These are phyloP conservation scores for Apiotrichum porosum DNA, from an alignment of 1,284 basidiomycete genomes.

Conservation along the genomic window DNA sequence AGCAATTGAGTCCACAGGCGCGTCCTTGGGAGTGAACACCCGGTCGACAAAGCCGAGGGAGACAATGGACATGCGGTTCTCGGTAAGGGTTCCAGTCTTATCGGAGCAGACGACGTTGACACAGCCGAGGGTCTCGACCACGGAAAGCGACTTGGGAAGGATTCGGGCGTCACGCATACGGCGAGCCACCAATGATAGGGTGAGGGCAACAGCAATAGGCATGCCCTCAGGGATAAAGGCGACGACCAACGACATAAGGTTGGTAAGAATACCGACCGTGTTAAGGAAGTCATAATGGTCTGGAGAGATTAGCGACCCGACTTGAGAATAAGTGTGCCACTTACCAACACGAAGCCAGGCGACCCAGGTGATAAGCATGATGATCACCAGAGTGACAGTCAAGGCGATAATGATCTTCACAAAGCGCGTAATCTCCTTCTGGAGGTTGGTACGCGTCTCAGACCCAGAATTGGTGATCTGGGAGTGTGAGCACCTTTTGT, in stretches of 20 bases:
- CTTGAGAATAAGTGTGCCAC: no score
- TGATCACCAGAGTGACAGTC: conserved; percentile 52
- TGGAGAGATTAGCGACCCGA: no score
- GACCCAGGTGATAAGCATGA: conserved; percentile 57
- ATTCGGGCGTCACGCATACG: conserved; percentile 57
- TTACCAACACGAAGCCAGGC: conserved; percentile 51
- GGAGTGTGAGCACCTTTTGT: no score
- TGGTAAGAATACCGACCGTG: conserved; percentile 55
- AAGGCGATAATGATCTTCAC: conserved; percentile 52
- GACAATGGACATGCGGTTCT: conserved; percentile 51
- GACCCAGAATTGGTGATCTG: no score
- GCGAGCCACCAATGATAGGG: conserved; percentile 51
- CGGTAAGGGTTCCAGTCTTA: conserved; percentile 57
- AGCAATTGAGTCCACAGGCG: conserved; percentile 25
- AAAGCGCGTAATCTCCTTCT: conserved; percentile 50
- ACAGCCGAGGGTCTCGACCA: conserved; percentile 59
- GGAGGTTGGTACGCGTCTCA: conserved; percentile 46
- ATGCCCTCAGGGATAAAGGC: conserved; percentile 59
- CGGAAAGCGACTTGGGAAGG: conserved; percentile 58
- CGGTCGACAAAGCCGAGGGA: conserved; percentile 51
- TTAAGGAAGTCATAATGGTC: conserved; percentile 55
- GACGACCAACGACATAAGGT: conserved; percentile 59
- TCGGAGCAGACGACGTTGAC: conserved; percentile 58
- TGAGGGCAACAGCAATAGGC: conserved; percentile 52
- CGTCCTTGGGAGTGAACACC: conserved; percentile 22